phyloP scores from a whole-genome alignment of 306 rosid genomes.

The Lablab purpureus region DNA sequence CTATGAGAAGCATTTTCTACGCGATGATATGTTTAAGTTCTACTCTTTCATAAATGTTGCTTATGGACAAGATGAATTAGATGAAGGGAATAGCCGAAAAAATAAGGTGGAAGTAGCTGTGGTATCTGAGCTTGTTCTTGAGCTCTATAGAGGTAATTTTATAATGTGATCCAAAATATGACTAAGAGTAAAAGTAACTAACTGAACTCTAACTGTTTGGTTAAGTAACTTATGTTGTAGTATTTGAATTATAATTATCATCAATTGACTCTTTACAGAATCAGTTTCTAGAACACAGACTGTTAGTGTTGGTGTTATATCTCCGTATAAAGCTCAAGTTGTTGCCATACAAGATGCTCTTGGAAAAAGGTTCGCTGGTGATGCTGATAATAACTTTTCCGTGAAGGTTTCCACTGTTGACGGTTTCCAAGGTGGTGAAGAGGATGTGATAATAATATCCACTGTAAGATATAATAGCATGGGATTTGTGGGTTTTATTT shows the following conservation, averaged over 20 bases:
- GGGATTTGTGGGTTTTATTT: constrained; percentile 62
- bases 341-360: constrained; percentile 59
- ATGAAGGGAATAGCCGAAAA: constrained; percentile 44
- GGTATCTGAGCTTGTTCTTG: constrained; percentile 44
- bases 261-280: constrained; percentile 44
- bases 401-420: constrained; percentile 66
- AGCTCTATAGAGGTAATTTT: constrained; percentile 47
- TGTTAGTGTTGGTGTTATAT: constrained; percentile 68
- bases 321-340: constrained; percentile 76
- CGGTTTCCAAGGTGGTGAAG: constrained; percentile 79
- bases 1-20: constrained; percentile 46
- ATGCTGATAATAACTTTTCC: constrained; percentile 40
- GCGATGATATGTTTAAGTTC: constrained; percentile 48
- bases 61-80: constrained; percentile 49
- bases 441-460: constrained; percentile 63
- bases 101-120: constrained; percentile 58
- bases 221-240: not conserved
- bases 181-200: constrained; percentile 4
- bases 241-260: not conserved
- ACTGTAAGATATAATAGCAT: constrained; percentile 56
- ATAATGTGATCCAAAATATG: constrained; percentile 29
- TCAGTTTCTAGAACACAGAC: constrained; percentile 43
- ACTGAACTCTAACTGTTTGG: constrained; percentile 27
- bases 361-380: constrained; percentile 43
- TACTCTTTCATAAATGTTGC: constrained; percentile 56